Evolutionary conservation across 257 asterid genomes (phyloP), one percentile per base, ranked within the genome.

Genomic region (Echites panduratus): DNA sequence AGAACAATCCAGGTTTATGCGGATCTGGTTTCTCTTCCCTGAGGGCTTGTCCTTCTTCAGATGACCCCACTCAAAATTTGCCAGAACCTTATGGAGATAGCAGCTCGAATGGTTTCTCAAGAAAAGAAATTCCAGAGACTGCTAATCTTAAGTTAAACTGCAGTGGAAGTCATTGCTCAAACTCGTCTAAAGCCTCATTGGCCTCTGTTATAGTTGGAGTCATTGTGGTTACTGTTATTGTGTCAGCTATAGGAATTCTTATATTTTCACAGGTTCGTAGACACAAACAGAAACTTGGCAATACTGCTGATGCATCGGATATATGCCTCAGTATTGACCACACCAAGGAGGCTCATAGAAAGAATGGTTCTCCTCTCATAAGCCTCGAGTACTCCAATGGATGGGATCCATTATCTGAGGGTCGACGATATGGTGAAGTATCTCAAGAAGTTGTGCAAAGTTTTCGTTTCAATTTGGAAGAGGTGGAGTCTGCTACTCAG

Each of bases 371-470:
- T 43, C 98, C 98, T 1, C 90, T 93, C 3, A 86, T 86, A 59
- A 93, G 95, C 82, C 94, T 93, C 7, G 98, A 93, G 71, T 93
- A 93, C 80, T 81, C 98, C 1, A 88, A 75, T 3, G 97, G 97
- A 11, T 93, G 98, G 98, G 98, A 93, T 76, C 97, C 96, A 4
- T 71, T 91, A 58, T 94, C 95, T 2, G 98, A 93, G 81, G 97
- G 84, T 24, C 88, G 93, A 14, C 81, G 90, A 5, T 89, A 86
- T 71, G 91, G 93, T 57, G 87, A 78, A 52, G 86, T 82, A 14
- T 79, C 89, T 6, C 91, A 85, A 52, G 98, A 90, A 79, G 85
- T 81, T 35, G 77, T 88, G 87, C 87, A 84, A 82, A 82, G 61
- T 65, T 91, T 88, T 69, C 77, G 88, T 87, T 88, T 91, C 74